Percentiles rank a stretch among this genome's conserved stretches.
Conservation (phyloP, 1,139 yeast species). For the Maudiozyma humilis region DNA sequence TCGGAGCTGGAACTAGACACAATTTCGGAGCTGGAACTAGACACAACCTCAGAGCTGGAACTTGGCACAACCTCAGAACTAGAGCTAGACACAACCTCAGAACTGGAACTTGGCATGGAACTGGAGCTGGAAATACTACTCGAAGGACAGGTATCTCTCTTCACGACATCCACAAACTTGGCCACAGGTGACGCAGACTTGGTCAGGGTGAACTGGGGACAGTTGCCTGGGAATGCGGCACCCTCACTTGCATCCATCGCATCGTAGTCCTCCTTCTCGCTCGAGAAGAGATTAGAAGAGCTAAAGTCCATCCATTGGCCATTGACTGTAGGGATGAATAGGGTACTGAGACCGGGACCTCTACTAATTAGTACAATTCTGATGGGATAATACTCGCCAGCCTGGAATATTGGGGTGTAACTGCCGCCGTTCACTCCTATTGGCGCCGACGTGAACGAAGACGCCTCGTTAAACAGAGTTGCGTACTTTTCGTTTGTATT, state of each 20-base stretch:
- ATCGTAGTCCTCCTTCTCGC: conserved; percentile 1
- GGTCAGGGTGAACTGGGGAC: conserved; percentile 2
- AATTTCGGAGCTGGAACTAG: background rate
- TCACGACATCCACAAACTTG: background rate
- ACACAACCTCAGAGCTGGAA: background rate
- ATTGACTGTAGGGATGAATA: background rate
- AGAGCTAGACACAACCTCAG: background rate
- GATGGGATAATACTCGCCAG: background rate
- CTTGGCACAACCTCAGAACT: background rate
- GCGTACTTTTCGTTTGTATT: background rate
- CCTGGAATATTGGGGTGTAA: background rate
- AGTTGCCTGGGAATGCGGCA: conserved; percentile 1
- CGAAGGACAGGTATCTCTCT: background rate
- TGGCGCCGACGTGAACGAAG: background rate
- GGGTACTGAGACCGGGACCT: background rate
- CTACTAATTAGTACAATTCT: conserved; percentile 2
- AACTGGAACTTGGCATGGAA: background rate
- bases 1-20: background rate
- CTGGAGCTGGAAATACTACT: background rate
- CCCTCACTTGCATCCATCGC: background rate
- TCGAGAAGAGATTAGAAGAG: background rate
- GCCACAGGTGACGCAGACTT: background rate
- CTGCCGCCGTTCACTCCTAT: background rate
- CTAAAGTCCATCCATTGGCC: background rate
- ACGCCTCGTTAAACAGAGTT: background rate